Evolutionary conservation across 2,329 filamentous ascomycete genomes (phyloP).

Genomic region (Pseudofabraea citricarpa): DNA sequence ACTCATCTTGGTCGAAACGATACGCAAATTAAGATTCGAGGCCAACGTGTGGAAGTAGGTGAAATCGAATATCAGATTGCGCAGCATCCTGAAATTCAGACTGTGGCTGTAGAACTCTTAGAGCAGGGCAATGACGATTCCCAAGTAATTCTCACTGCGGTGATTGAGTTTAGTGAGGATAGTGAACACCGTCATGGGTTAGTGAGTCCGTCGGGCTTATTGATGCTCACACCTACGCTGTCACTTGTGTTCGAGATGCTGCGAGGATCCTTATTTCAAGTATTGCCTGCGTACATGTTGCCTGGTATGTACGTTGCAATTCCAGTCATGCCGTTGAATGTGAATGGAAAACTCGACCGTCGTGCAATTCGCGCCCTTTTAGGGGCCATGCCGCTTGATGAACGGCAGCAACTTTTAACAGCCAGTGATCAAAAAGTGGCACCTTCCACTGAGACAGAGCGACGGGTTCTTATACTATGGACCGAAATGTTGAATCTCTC

Average conservation of each 20-base stretch:
- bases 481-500: constrained; percentile 38
- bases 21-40: constrained; percentile 3
- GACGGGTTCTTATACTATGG: constrained; percentile 42
- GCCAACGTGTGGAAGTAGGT: constrained; percentile 1
- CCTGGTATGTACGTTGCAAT: constrained; percentile 23
- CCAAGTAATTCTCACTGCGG: constrained; percentile 2
- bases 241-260: not conserved
- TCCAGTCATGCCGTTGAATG: constrained; percentile 19
- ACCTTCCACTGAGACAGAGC: constrained; percentile 1
- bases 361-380: constrained; percentile 25
- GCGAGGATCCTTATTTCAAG: not conserved
- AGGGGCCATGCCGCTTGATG: not conserved
- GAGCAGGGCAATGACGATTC: not conserved
- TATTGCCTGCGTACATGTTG: constrained; percentile 24
- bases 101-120: constrained; percentile 1
- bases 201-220: not conserved
- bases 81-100: not conserved
- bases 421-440: not conserved
- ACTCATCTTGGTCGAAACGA: constrained; percentile 1
- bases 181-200: not conserved
- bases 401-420: not conserved
- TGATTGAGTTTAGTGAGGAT: constrained; percentile 2
- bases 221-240: not conserved
- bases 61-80: constrained; percentile 4
- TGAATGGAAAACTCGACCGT: constrained; percentile 25